Base-by-base conservation (phyloP, 176 grass and related monocot species). In the Aegilops longissima region DNA sequence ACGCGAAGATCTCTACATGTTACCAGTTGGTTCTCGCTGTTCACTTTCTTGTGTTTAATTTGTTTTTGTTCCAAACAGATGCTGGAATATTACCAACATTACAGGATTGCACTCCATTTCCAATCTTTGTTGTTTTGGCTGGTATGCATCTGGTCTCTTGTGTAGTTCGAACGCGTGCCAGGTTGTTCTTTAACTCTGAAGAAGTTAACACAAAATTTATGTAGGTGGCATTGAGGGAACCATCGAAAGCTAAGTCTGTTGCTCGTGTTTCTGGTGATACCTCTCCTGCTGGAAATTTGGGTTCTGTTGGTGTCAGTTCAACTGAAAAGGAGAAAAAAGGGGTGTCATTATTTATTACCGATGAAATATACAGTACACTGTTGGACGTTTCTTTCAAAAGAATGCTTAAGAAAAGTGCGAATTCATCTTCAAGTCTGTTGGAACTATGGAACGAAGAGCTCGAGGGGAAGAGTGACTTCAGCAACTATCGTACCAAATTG, bases 91-190 rank as follows among this genome's bases (percentile, higher is more conserved):
- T 96, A 96, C 67, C 92, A 91, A 93, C 92, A 98, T 79, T 88
- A 94, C 86, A 94, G 85, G 82, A 90, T 94, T 31, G 35, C 70
- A 1, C 97, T 98, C 85, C 97, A 98, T 89, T 98, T 96, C 83
- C 93, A 96, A 59, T 96, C 97, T 70, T 90, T 98, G 83, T 90
- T 98, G 70, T 98, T 98, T 90, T 94, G 97, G 97, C 90, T 98
- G 92, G 97, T 98, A 98, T 87, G 61, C 80, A 82, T 39, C 72
- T 62, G 36, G 29, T 61, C 66, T 91, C 31, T 81, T 65, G 45
- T 70, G 75, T 79, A 45, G 18, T 81, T 87, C 31, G 72, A 84
- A 80, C 66, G 21, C 49, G 51, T 76, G 17, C 11, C 29, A 38
- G 76, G 78, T 69, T 10, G 27, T 76, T 81, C 80, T 87, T 39